Evolutionary conservation across 2,329 filamentous ascomycete genomes (phyloP).

Genomic region (Fusarium hainanense): DNA sequence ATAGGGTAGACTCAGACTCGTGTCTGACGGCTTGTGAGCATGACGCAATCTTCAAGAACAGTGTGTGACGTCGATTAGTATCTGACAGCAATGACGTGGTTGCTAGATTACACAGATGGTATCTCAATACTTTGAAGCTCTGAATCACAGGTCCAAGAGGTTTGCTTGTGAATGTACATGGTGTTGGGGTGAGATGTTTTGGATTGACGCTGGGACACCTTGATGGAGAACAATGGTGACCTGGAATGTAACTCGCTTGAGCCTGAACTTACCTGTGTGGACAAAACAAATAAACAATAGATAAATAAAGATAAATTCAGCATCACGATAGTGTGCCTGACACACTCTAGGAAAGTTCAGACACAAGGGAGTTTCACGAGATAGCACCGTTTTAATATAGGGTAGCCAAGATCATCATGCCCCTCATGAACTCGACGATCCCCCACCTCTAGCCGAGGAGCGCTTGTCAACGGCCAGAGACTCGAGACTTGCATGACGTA

Average conservation of each 20-base stretch:
- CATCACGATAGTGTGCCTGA: background rate
- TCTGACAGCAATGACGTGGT: conserved; percentile 28
- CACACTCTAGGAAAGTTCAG: background rate
- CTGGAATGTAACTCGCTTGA: background rate
- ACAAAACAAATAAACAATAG: background rate
- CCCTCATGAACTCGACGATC: conserved; percentile 37
- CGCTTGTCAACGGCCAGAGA: background rate
- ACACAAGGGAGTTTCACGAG: background rate
- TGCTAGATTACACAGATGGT: background rate
- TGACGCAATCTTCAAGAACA: conserved; percentile 34
- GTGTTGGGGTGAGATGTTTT: background rate
- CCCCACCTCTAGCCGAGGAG: conserved; percentile 31
- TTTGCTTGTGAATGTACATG: background rate
- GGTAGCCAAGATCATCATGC: conserved; percentile 11
- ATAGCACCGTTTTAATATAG: background rate
- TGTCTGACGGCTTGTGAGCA: conserved; percentile 9
- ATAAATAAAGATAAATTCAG: background rate
- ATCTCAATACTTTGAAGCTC: background rate
- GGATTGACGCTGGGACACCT: background rate
- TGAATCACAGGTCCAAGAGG: background rate
- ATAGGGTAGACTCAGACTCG: conserved; percentile 33
- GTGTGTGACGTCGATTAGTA: conserved; percentile 9
- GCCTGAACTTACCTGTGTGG: background rate
- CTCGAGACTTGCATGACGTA: conserved; percentile 27
- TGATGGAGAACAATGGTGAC: background rate